Percentiles rank a stretch among this genome's conserved stretches.
Conservation (phyloP, 2,329 filamentous ascomycete species). For the Clathrospora elynae region DNA sequence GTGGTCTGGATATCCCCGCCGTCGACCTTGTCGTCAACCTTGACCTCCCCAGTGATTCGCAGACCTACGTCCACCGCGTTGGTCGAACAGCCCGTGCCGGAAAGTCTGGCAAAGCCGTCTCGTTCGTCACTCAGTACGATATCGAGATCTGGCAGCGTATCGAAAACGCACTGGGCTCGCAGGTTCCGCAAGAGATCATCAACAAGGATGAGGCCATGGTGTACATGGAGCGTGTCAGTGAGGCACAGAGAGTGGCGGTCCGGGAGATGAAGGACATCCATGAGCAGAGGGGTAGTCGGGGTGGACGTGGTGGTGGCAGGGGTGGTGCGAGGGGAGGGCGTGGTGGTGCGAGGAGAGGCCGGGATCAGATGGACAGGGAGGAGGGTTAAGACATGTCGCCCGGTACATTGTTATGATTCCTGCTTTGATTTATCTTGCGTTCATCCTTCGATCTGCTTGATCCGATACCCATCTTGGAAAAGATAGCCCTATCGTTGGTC, state of each 20-base stretch:
- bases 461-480: too few relatives aligned
- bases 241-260: slow-evolving; percentile 80
- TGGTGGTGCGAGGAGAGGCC: slow-evolving; percentile 52
- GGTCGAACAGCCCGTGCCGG: slow-evolving; percentile 87
- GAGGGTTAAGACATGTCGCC: slow-evolving; percentile 59
- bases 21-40: slow-evolving; percentile 88
- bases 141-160: slow-evolving; percentile 80
- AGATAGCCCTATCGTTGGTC: too few relatives aligned
- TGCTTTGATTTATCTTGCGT: slow-evolving; percentile 4
- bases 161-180: slow-evolving; percentile 79
- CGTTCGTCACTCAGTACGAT: slow-evolving; percentile 85
- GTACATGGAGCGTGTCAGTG: slow-evolving; percentile 75
- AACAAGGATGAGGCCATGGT: slow-evolving; percentile 86
- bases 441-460: slow-evolving; percentile 15
- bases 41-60: slow-evolving; percentile 81
- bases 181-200: slow-evolving; percentile 70
- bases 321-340: slow-evolving; percentile 19
- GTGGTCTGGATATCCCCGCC: slow-evolving; percentile 90
- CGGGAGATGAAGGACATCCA: slow-evolving; percentile 80
- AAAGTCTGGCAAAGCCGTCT: slow-evolving; percentile 80
- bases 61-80: slow-evolving; percentile 90
- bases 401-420: background rate
- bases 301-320: slow-evolving; percentile 54
- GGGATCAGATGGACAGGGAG: slow-evolving; percentile 75
- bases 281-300: slow-evolving; percentile 67